Evolutionary conservation across 257 asterid species (phyloP), one percentile per base, ranked within the genome.

Genomic region (Solanum chmielewskii): DNA sequence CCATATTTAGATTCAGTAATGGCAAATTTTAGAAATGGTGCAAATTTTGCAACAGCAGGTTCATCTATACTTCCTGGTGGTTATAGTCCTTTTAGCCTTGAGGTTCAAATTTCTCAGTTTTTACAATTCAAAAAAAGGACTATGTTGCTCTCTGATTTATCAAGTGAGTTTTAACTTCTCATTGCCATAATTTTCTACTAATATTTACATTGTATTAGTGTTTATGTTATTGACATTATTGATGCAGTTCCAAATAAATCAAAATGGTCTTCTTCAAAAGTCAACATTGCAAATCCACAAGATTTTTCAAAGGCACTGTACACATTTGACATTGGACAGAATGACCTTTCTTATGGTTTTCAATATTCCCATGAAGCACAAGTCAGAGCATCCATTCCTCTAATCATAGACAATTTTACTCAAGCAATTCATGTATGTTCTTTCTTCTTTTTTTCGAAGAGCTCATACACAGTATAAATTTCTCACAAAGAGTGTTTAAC

Each of bases 291-390:
- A 3, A 87, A 83, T 85, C 84, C 88, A 41, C 69, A 85, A 60
- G 91, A 89, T 10, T 91, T 91, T 87, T 15, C 73, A 2, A 62
- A 89, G 41, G 92, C 92, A 23, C 82, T 92, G 20, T 91, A 92
- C 86, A 90, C 82, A 84, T 86, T 92, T 20, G 94, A 92, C 76
- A 92, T 92, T 41, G 93, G 93, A 86, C 95, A 91, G 64, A 92
- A 92, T 18, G 95, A 92, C 31, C 77, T 90, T 3, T 90, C 89
- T 23, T 77, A 86, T 41, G 93, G 91, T 21, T 90, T 91, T 75
- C 86, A 87, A 83, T 70, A 90, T 78, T 71, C 60, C 31, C 68
- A 91, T 8, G 83, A 85, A 75, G 89, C 90, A 25, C 88, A 87
- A 87, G 89, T 87, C 27, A 37, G 62, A 29, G 90, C 88, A 87